Evolutionary conservation across 768 basidiomycete species (phyloP).

Genomic region (Trametes gibbosa): DNA sequence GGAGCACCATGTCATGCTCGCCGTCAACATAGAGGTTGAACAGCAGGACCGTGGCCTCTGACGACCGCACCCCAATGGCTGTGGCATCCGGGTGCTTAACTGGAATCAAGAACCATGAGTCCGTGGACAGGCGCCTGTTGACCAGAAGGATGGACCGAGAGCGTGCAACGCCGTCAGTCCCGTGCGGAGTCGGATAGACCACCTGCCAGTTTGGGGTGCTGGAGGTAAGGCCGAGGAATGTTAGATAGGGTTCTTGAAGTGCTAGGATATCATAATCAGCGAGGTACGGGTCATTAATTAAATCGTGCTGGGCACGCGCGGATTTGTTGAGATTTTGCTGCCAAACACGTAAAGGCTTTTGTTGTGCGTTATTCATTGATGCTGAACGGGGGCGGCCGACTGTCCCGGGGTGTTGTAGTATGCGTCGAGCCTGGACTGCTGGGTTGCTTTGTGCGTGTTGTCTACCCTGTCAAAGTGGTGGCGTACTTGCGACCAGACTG

Average conservation of each 20-base stretch:
- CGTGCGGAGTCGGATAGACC: constrained; percentile 29
- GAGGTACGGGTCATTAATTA: neutral
- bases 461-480: neutral
- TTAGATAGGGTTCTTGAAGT: constrained; percentile 32
- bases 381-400: too few species aligned
- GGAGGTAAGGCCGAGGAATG: constrained; percentile 19
- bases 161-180: neutral
- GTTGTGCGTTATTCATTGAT: neutral
- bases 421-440: neutral
- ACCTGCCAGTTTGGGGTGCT: constrained; percentile 15
- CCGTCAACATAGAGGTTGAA: constrained; percentile 42
- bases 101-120: constrained; percentile 10
- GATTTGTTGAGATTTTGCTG: neutral
- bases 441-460: neutral
- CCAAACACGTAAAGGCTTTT: neutral
- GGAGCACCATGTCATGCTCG: constrained; percentile 21
- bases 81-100: constrained; percentile 27
- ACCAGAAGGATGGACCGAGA: constrained; percentile 17
- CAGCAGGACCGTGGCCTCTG: constrained; percentile 23
- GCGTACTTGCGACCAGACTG: neutral
- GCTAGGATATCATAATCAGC: neutral
- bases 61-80: constrained; percentile 24
- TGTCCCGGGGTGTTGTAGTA: neutral
- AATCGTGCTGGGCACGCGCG: neutral
- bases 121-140: constrained; percentile 8